Percentiles rank a stretch among this genome's conserved stretches.
Evolutionary conservation across 768 basidiomycete species (phyloP).

Genomic region (Russula ochroleuca): DNA sequence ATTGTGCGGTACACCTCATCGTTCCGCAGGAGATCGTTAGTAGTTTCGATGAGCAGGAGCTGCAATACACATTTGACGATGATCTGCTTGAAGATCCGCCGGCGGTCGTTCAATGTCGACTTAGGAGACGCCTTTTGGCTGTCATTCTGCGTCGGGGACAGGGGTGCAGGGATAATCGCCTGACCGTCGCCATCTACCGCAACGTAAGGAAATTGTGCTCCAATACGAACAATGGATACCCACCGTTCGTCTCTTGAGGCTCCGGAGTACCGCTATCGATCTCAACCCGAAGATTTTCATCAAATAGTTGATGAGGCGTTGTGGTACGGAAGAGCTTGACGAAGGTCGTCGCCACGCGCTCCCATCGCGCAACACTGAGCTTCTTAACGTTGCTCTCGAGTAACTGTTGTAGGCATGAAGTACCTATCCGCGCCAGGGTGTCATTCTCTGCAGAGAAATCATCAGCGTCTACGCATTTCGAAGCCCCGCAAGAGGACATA

Average conservation of each 20-base stretch:
- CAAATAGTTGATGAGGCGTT: slow-evolving; percentile 95
- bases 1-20: slow-evolving; percentile 88
- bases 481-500: slow-evolving; percentile 36
- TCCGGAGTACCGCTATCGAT: slow-evolving; percentile 60
- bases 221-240: neutral
- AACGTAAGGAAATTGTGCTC: slow-evolving; percentile 18
- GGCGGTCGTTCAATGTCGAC: slow-evolving; percentile 63
- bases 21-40: slow-evolving; percentile 91
- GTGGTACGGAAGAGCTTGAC: slow-evolving; percentile 96
- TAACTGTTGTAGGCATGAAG: slow-evolving; percentile 94
- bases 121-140: slow-evolving; percentile 45
- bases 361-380: slow-evolving; percentile 82
- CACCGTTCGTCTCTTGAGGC: slow-evolving; percentile 44
- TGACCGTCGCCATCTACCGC: slow-evolving; percentile 56
- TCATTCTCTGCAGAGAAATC: slow-evolving; percentile 73
- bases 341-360: slow-evolving; percentile 86
- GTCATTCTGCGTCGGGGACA: slow-evolving; percentile 66
- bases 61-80: slow-evolving; percentile 99
- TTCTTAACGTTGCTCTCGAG: slow-evolving; percentile 90
- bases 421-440: slow-evolving; percentile 94
- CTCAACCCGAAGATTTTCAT: slow-evolving; percentile 83
- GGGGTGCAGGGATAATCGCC: slow-evolving; percentile 79
- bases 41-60: slow-evolving; percentile 92
- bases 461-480: slow-evolving; percentile 6
- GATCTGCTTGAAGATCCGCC: slow-evolving; percentile 93